These are phyloP conservation scores for Plasmodium reichenowi DNA, from an alignment of 169 alveolate genomes.

Conservation along the genomic window DNA sequence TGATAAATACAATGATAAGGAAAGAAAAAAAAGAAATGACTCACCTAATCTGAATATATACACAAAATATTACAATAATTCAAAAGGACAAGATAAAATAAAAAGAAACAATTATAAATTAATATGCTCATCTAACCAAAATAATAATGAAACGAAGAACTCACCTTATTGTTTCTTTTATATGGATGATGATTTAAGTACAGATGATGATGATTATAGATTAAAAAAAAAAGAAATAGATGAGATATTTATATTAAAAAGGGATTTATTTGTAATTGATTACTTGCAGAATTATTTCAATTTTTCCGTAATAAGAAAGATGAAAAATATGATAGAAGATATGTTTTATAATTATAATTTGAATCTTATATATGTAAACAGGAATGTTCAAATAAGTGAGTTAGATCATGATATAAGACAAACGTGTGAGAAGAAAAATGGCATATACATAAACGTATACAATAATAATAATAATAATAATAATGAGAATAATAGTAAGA, in stretches of 20 bases:
- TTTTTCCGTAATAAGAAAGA: slow-evolving; percentile 28
- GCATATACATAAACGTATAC: neutral
- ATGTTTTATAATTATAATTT: slow-evolving; percentile 49
- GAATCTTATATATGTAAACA: slow-evolving; percentile 28
- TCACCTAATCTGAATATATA: too few relatives aligned
- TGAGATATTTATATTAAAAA: slow-evolving; percentile 46
- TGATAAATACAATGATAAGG: too few relatives aligned
- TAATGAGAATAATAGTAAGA: neutral
- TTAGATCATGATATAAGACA: neutral
- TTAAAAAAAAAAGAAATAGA: slow-evolving; percentile 1
- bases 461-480: neutral
- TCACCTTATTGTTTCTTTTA: slow-evolving; percentile 29
- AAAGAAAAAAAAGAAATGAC: too few relatives aligned
- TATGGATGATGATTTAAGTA: slow-evolving; percentile 26
- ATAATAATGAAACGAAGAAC: neutral
- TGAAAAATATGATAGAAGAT: slow-evolving; percentile 45
- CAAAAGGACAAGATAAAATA: neutral
- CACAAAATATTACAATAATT: too few relatives aligned
- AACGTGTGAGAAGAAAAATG: neutral
- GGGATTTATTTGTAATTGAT: slow-evolving; percentile 50
- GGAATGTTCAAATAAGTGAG: slow-evolving; percentile 6
- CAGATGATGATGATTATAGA: slow-evolving; percentile 63
- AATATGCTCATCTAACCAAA: neutral
- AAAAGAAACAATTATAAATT: neutral
- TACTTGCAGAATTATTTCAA: slow-evolving; percentile 21